Evolutionary conservation across 805 yeast species (phyloP), one percentile per base, ranked within the genome.

Genomic region (Wickerhamomyces xylosicus): DNA sequence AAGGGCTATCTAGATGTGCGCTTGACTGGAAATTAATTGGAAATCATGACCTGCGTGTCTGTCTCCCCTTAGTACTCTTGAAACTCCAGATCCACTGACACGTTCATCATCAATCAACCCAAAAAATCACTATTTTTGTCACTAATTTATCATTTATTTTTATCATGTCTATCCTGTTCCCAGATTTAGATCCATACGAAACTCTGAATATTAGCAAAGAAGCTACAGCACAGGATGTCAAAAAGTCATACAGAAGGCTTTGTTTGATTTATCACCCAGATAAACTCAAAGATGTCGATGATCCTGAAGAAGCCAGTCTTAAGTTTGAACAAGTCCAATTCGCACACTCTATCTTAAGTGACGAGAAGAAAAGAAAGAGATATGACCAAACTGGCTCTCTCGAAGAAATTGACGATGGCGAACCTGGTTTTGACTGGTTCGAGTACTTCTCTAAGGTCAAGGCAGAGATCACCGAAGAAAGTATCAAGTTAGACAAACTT

Each of bases 191-290:
- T 47, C 87, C 86, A 0, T 83, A 83, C 50, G 71, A 61, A 34
- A 66, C 64, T 3, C 62, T 82, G 13, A 69, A 60, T 2, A 66
- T 79, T 1, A 39, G 40, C 0, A 47, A 43, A 5, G 49, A 55
- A 0, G 68, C 74, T 3, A 56, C 74, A 4, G 74, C 70, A 1
- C 60, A 71, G 0, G 79, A 69, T 11, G 71, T 85, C 46, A 84
- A 81, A 52, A 77, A 71, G 50, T 72, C 84, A 0, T 83, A 83
- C 50, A 71, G 83, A 46, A 74, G 73, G 42, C 52, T 71, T 28
- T 83, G 89, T 46, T 61, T 83, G 22, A 59, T 63, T 36, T 68
- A 72, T 43, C 94, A 83, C 53, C 94, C 94, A 1, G 94, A 83
- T 56, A 82, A 83, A 52, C 57, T 70, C 35, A 50, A 47, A 35